Evolutionary conservation across 306 rosid species (phyloP).

Genomic region (Dalbergia oliveri): DNA sequence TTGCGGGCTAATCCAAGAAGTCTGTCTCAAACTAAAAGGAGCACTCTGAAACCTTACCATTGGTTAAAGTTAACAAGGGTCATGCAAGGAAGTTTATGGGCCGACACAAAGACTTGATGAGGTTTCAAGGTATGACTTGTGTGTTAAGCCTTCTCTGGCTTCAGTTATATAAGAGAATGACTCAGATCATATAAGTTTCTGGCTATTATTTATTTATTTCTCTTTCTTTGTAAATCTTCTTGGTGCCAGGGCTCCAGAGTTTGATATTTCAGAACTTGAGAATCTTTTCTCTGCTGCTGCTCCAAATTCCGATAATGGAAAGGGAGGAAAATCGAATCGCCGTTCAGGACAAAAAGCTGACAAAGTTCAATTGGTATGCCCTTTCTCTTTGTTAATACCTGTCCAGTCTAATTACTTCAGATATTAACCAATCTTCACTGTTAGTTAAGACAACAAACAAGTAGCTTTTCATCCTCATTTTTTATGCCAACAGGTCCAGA

Average conservation of each 20-base stretch:
- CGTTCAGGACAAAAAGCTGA: conserved; percentile 69
- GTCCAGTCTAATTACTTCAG: conserved; percentile 10
- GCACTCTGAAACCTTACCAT: conserved; percentile 93
- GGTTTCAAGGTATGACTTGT: conserved; percentile 69
- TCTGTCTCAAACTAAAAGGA: conserved; percentile 66
- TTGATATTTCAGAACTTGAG: conserved; percentile 98
- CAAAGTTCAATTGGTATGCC: conserved; percentile 89
- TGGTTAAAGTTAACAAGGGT: conserved; percentile 97
- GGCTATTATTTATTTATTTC: conserved; percentile 12
- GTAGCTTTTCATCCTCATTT: conserved; percentile 25
- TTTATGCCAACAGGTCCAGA: neutral
- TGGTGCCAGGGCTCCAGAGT: conserved; percentile 90
- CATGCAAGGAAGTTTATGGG: conserved; percentile 98
- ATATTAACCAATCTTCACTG: conserved; percentile 33
- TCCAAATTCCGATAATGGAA: conserved; percentile 65
- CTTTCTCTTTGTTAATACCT: conserved; percentile 24
- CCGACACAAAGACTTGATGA: conserved; percentile 88
- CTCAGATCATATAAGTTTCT: conserved; percentile 36
- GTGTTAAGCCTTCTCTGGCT: conserved; percentile 39
- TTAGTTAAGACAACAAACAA: neutral
- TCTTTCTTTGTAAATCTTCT: conserved; percentile 31
- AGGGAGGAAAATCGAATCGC: conserved; percentile 65
- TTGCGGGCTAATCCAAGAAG: conserved; percentile 60
- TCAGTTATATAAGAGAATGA: conserved; percentile 28
- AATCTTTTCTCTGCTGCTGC: conserved; percentile 80